Evolutionary conservation across 306 rosid genomes (phyloP).

Genomic region (Begonia fuchsioides): DNA sequence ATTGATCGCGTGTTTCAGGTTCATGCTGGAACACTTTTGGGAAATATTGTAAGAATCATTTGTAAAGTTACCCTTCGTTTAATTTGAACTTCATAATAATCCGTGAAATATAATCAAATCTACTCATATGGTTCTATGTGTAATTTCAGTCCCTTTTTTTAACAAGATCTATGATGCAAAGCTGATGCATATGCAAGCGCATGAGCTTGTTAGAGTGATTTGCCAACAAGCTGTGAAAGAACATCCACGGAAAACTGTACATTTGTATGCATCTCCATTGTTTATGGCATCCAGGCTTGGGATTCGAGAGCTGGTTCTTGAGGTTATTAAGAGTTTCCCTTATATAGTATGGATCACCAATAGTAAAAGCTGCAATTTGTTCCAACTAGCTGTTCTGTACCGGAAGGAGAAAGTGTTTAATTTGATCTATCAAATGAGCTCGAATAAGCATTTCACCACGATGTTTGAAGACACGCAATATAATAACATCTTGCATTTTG

Average conservation of each 20-base stretch:
- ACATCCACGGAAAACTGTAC: not conserved
- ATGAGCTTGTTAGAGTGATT: not conserved
- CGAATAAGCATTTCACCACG: not conserved
- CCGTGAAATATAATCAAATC: too few species aligned
- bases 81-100: not conserved
- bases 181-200: slow-evolving; percentile 1
- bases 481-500: not conserved
- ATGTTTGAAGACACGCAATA: not conserved
- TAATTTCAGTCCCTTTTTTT: not conserved
- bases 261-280: not conserved
- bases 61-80: not conserved
- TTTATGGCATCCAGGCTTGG: not conserved
- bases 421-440: slow-evolving; percentile 1
- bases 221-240: not conserved
- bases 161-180: not conserved
- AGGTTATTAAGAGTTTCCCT: not conserved
- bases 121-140: too few species aligned
- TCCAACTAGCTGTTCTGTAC: not conserved
- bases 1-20: not conserved
- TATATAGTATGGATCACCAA: not conserved
- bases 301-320: not conserved
- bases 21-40: not conserved
- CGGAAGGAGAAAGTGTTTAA: not conserved
- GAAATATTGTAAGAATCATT: not conserved
- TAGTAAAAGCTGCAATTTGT: not conserved